Conservation (phyloP, 768 basidiomycete species). For the Leccinum aurantiacum region DNA sequence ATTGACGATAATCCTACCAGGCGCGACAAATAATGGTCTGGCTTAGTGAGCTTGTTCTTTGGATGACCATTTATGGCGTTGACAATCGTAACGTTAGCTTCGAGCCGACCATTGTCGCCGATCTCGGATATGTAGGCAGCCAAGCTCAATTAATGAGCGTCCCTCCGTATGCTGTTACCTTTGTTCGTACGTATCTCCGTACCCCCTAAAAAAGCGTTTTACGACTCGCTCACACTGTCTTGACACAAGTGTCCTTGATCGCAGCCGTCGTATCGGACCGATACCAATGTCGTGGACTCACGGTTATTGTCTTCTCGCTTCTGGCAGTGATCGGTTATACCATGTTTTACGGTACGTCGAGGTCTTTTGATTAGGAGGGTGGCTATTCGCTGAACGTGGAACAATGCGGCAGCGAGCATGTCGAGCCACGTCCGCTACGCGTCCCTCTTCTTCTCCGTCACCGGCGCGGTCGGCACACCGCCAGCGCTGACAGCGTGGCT, state of each 20-base stretch:
- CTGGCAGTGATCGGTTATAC: constrained; percentile 51
- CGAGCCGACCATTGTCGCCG: constrained; percentile 67
- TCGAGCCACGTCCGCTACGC: background rate
- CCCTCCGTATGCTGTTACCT: constrained; percentile 20
- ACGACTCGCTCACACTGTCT: background rate
- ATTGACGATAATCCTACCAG: constrained; percentile 13
- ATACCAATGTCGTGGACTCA: constrained; percentile 50
- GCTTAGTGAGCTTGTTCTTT: constrained; percentile 21
- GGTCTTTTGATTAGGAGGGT: background rate
- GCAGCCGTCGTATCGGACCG: constrained; percentile 53
- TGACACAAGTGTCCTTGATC: constrained; percentile 34
- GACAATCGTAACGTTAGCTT: constrained; percentile 50
- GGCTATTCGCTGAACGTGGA: background rate
- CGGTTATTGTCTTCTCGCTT: constrained; percentile 44
- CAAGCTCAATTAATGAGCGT: constrained; percentile 43
- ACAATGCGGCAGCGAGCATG: background rate
- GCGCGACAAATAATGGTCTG: constrained; percentile 16
- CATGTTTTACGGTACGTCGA: constrained; percentile 50
- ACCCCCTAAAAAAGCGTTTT: no score
- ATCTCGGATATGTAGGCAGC: constrained; percentile 54
- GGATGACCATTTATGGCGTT: constrained; percentile 28
- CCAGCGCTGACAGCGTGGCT: background rate
- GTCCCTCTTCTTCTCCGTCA: background rate
- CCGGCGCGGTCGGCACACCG: background rate
- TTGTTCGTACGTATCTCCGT: constrained; percentile 19